Percentiles rank a stretch among this genome's conserved stretches.
Conservation (phyloP, 805 yeast genomes). For the Isabelozyma gotoi region DNA sequence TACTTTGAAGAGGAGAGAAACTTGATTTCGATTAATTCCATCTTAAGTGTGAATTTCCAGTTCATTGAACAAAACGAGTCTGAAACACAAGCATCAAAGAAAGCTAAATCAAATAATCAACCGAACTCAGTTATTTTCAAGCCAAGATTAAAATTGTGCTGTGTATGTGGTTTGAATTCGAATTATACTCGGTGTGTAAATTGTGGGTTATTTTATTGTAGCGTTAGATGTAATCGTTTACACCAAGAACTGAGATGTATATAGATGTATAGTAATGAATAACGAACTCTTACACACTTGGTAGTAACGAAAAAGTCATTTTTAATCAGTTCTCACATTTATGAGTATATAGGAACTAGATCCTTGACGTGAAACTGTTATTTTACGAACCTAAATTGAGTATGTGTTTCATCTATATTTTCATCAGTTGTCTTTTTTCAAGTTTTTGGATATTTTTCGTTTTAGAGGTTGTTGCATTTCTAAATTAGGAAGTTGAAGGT, state of each 20-base stretch:
- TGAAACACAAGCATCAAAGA: constrained; percentile 10
- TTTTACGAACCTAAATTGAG: too few species aligned
- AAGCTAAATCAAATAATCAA: constrained; percentile 15
- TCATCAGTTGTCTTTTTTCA: too few species aligned
- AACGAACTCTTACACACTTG: not conserved
- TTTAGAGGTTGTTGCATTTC: not conserved
- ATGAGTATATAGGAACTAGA: too few species aligned
- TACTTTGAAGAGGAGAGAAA: constrained; percentile 47
- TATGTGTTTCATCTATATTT: too few species aligned
- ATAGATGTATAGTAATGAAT: not conserved
- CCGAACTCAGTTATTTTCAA: constrained; percentile 16
- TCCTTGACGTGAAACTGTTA: too few species aligned
- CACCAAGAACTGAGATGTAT: constrained; percentile 43
- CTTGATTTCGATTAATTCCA: constrained; percentile 41
- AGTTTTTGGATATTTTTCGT: not conserved
- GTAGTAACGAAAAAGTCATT: too few species aligned
- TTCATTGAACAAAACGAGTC: constrained; percentile 35
- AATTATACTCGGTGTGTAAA: constrained; percentile 36
- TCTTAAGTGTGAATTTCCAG: constrained; percentile 39
- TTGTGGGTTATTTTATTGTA: constrained; percentile 42
- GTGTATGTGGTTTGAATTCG: constrained; percentile 39
- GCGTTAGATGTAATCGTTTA: constrained; percentile 37
- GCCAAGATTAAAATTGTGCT: constrained; percentile 38
- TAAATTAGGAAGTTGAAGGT: not conserved
- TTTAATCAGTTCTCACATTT: too few species aligned